A percentile compares a stretch with the other conserved stretches of the same genome.
Evolutionary conservation across 2,329 filamentous ascomycete genomes (phyloP).

Genomic region (Cadophora sp.): DNA sequence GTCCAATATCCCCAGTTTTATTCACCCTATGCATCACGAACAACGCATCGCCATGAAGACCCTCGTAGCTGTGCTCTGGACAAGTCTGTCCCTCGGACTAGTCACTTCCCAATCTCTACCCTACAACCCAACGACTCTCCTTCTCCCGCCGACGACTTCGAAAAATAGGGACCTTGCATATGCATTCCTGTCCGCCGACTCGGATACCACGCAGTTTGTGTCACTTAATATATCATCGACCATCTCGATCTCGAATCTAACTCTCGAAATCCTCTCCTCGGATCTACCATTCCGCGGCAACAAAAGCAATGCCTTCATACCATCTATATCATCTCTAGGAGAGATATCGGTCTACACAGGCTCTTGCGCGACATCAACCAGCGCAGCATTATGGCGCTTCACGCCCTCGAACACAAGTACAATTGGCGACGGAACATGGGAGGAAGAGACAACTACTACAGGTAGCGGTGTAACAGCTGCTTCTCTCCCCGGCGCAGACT

Average conservation of each 20-base stretch:
- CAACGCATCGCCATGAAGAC: constrained; percentile 35
- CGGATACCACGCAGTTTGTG: constrained; percentile 55
- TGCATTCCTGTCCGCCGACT: constrained; percentile 61
- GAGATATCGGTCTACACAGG: constrained; percentile 78
- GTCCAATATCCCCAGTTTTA: constrained; percentile 29
- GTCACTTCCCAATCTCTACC: constrained; percentile 60
- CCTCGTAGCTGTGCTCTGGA: constrained; percentile 34
- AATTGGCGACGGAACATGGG: constrained; percentile 62
- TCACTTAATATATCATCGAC: constrained; percentile 69
- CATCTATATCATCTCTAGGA: constrained; percentile 69
- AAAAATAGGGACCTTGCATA: constrained; percentile 65
- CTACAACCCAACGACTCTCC: constrained; percentile 78
- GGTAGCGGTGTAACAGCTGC: constrained; percentile 45
- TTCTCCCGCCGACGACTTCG: constrained; percentile 59
- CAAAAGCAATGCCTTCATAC: constrained; percentile 65
- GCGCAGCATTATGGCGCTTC: constrained; percentile 73
- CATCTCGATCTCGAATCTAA: constrained; percentile 55
- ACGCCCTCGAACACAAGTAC: constrained; percentile 51
- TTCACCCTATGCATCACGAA: constrained; percentile 13
- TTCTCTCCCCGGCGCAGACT: constrained; percentile 56
- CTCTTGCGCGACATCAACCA: constrained; percentile 64
- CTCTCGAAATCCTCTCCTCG: constrained; percentile 58
- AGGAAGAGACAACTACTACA: constrained; percentile 48
- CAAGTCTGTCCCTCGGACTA: constrained; percentile 22
- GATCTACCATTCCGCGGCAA: constrained; percentile 68